Conservation (phyloP, 495 filamentous ascomycete species). For the Trichoderma gamsii region DNA sequence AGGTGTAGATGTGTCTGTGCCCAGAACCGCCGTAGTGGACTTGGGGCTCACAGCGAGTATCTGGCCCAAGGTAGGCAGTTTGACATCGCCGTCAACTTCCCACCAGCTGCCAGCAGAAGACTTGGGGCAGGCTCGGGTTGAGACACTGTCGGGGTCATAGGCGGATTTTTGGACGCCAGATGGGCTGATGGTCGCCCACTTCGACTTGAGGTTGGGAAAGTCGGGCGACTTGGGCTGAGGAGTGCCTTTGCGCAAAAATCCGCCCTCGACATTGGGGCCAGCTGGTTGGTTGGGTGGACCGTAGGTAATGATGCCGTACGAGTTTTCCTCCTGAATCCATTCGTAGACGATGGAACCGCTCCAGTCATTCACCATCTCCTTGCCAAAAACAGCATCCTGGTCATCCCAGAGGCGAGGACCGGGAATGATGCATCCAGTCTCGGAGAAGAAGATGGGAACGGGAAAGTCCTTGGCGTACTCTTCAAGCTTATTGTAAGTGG, state of each 20-base stretch:
- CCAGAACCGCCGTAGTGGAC: background rate
- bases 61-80: constrained; percentile 57
- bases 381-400: constrained; percentile 68
- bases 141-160: constrained; percentile 54
- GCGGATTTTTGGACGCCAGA: constrained; percentile 56
- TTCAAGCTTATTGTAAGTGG: constrained; percentile 65
- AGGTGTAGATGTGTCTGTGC: background rate
- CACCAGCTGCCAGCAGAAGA: constrained; percentile 64
- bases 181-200: constrained; percentile 69
- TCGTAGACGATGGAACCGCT: constrained; percentile 83
- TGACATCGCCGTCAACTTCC: constrained; percentile 56
- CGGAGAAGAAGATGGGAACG: constrained; percentile 80
- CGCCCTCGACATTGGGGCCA: constrained; percentile 45
- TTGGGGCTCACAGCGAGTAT: background rate
- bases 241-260: constrained; percentile 63
- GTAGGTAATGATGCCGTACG: constrained; percentile 81
- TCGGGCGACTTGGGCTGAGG: constrained; percentile 71
- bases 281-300: constrained; percentile 48
- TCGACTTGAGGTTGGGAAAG: constrained; percentile 66
- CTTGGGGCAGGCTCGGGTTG: constrained; percentile 64
- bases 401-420: constrained; percentile 68
- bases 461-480: constrained; percentile 44
- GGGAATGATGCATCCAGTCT: constrained; percentile 69
- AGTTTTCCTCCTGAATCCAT: constrained; percentile 80
- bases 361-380: constrained; percentile 63